Percentiles rank a stretch among this genome's conserved stretches.
Evolutionary conservation across 495 filamentous ascomycete species (phyloP).

Genomic region (Neurospora sp.): DNA sequence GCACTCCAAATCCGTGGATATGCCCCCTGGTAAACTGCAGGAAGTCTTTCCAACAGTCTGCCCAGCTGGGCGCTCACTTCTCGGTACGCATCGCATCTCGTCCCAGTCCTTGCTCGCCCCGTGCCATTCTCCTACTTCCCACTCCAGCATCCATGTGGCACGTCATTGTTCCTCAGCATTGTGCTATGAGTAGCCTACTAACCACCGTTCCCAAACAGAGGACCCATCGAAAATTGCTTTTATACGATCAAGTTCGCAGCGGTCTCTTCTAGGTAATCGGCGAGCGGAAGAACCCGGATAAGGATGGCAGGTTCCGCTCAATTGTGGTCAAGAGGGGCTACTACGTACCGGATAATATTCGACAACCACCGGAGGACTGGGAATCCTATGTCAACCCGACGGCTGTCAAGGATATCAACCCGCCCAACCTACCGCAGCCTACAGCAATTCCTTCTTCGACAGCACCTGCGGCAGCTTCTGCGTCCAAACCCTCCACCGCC

Average conservation of each 20-base stretch:
- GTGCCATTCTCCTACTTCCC: too few relatives aligned
- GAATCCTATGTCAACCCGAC: neutral
- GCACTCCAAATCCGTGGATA: constrained; percentile 8
- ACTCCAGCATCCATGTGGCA: neutral
- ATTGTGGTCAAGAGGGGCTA: constrained; percentile 9
- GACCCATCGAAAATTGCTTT: constrained; percentile 6
- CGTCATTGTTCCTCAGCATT: neutral
- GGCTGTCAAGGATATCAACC: neutral
- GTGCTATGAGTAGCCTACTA: neutral
- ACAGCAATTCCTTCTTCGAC: neutral
- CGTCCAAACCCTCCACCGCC: neutral
- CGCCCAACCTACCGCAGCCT: neutral
- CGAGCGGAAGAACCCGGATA: neutral
- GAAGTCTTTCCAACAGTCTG: constrained; percentile 1
- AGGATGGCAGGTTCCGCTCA: constrained; percentile 1
- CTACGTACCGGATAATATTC: neutral
- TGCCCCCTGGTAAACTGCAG: constrained; percentile 13
- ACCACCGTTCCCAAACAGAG: neutral
- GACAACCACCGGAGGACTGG: neutral
- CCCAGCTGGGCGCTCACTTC: constrained; percentile 13
- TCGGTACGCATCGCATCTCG: neutral
- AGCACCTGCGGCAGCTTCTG: neutral
- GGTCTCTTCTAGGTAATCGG: constrained; percentile 11
- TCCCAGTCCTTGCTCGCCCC: neutral
- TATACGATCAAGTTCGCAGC: constrained; percentile 14